Evolutionary conservation across 139 green algal genomes (phyloP).

Genomic region (Coelastrella sp.): DNA sequence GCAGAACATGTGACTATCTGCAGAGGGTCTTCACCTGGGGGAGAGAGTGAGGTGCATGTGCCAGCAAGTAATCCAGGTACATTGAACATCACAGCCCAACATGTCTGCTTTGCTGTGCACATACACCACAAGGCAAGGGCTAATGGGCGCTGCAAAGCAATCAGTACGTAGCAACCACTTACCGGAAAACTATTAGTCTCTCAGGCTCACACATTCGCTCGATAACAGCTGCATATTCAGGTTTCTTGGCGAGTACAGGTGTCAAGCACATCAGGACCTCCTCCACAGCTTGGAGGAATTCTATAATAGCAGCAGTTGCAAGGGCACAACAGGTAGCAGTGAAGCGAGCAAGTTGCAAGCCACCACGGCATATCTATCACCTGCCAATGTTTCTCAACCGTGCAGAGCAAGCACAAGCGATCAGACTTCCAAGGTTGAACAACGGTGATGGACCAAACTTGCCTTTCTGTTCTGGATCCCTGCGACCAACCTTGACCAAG

Average conservation of each 20-base stretch:
- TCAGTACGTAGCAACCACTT: not conserved
- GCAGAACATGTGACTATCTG: not conserved
- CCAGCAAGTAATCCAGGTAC: too few species aligned
- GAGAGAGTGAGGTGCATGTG: too few species aligned
- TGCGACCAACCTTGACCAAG: not conserved
- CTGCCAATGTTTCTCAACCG: too few species aligned
- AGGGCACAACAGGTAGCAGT: too few species aligned
- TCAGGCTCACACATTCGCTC: constrained; percentile 41
- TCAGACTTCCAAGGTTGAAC: not conserved
- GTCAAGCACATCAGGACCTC: constrained; percentile 20
- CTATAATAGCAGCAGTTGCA: not conserved
- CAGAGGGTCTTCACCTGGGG: too few species aligned
- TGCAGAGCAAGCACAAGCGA: not conserved
- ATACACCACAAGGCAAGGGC: too few species aligned
- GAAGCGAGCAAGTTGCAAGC: too few species aligned
- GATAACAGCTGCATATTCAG: not conserved
- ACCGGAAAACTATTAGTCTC: constrained; percentile 27
- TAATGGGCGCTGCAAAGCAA: too few species aligned
- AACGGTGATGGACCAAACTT: not conserved
- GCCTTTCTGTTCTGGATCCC: constrained; percentile 8
- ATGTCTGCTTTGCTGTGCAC: too few species aligned
- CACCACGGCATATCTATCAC: too few species aligned
- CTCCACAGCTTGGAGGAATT: constrained; percentile 30
- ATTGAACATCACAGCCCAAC: too few species aligned
- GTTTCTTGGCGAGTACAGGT: constrained; percentile 15